Percentiles rank a stretch among this genome's conserved stretches.
Evolutionary conservation across 192 early-diverging fungal species (phyloP).

Genomic region (Coemansia sp.): DNA sequence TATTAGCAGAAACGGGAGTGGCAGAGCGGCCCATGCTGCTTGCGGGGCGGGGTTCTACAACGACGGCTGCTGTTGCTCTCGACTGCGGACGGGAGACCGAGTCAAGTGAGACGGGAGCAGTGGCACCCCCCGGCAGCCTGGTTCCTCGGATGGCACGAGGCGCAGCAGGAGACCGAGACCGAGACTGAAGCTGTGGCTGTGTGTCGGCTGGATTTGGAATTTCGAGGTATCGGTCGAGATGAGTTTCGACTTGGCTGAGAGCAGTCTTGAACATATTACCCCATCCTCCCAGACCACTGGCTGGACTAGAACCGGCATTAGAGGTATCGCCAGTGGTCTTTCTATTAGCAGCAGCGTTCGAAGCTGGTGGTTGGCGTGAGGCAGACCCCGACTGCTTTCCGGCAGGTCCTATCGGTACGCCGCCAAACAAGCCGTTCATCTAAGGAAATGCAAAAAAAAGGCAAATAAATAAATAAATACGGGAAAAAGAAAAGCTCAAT

Average conservation of each 20-base stretch:
- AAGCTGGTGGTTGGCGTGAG: neutral
- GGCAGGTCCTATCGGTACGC: slow-evolving; percentile 20
- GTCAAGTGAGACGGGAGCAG: neutral
- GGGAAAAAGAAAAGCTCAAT: too few species aligned
- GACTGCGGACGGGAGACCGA: neutral
- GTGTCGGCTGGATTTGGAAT: slow-evolving; percentile 41
- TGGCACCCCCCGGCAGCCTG: neutral
- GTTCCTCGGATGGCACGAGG: slow-evolving; percentile 3
- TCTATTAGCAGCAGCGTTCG: neutral
- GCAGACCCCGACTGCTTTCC: slow-evolving; percentile 13
- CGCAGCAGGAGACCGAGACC: neutral
- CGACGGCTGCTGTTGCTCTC: slow-evolving; percentile 12
- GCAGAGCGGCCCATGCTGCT: neutral
- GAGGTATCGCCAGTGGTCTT: neutral
- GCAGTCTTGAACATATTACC: slow-evolving; percentile 75
- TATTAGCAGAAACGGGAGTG: neutral
- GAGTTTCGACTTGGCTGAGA: slow-evolving; percentile 73
- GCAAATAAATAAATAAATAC: too few species aligned
- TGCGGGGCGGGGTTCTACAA: neutral
- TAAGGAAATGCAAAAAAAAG: neutral
- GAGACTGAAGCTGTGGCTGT: slow-evolving; percentile 7
- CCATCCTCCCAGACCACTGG: slow-evolving; percentile 47
- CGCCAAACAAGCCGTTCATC: slow-evolving; percentile 48
- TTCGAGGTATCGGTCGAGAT: slow-evolving; percentile 75
- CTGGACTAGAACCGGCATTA: neutral